Conservation (phyloP, 2,329 filamentous ascomycete species). For the Polytolypa hystricis region DNA sequence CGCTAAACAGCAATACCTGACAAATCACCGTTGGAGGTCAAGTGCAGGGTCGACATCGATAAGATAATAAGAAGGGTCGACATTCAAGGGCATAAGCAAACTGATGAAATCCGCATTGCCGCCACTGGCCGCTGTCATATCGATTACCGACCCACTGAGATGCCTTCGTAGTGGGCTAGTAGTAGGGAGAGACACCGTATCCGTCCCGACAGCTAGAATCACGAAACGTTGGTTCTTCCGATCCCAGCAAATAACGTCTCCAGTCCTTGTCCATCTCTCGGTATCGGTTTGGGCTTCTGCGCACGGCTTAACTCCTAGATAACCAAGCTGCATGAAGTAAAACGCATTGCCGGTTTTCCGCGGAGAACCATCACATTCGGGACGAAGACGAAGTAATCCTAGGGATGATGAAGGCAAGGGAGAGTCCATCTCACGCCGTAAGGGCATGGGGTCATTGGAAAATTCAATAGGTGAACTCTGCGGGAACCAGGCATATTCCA, state of each 20-base stretch:
- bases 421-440: constrained; percentile 7
- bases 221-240: constrained; percentile 20
- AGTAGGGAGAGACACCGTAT: too few relatives aligned
- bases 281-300: constrained; percentile 2
- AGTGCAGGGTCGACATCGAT: too few relatives aligned
- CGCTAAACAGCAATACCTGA: too few relatives aligned
- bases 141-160: too few relatives aligned
- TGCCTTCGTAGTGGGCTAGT: too few relatives aligned
- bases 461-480: constrained; percentile 25
- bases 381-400: constrained; percentile 23
- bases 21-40: too few relatives aligned
- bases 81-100: background rate
- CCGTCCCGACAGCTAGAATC: constrained; percentile 21
- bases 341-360: constrained; percentile 14
- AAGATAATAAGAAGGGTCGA: constrained; percentile 1
- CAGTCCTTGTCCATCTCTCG: constrained; percentile 21
- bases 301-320: constrained; percentile 17
- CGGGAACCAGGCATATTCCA: constrained; percentile 24
- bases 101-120: too few relatives aligned
- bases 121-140: too few relatives aligned
- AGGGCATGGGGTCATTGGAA: constrained; percentile 10
- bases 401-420: constrained; percentile 17
- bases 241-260: constrained; percentile 29
- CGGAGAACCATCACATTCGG: constrained; percentile 14
- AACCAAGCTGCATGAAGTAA: constrained; percentile 29